Percentiles rank a stretch among this genome's conserved stretches.
Conservation (phyloP, 805 yeast species). For the Cyberlindnera japonica region DNA sequence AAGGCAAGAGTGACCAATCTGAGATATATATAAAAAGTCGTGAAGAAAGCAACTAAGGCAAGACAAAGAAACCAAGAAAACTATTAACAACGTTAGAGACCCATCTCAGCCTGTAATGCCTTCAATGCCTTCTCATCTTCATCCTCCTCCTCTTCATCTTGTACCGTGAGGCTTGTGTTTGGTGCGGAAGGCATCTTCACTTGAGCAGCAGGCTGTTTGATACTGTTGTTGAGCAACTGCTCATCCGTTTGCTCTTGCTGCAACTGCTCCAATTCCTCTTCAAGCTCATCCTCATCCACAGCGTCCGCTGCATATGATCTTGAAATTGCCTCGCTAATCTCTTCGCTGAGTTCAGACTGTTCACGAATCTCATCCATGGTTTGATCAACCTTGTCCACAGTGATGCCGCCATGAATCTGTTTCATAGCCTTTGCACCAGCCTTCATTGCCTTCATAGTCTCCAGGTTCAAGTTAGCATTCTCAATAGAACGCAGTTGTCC, state of each 20-base stretch:
- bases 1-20: too few species aligned
- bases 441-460: conserved; percentile 98
- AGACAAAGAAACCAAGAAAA: background rate
- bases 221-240: conserved; percentile 46
- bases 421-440: conserved; percentile 97
- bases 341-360: conserved; percentile 92
- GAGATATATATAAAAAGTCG: too few species aligned
- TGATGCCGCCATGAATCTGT: conserved; percentile 89
- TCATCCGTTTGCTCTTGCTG: conserved; percentile 77
- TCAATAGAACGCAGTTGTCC: conserved; percentile 88
- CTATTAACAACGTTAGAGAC: conserved; percentile 40
- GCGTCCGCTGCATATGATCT: conserved; percentile 82
- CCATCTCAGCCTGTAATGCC: conserved; percentile 85
- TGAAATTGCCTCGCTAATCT: conserved; percentile 92
- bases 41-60: background rate
- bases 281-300: conserved; percentile 87
- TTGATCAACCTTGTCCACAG: conserved; percentile 93
- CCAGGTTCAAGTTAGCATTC: conserved; percentile 91
- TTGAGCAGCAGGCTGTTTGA: conserved; percentile 17
- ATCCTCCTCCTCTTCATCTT: conserved; percentile 46
- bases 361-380: conserved; percentile 98
- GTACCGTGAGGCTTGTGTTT: conserved; percentile 29
- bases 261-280: conserved; percentile 85
- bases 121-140: conserved; percentile 81
- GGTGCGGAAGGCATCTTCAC: conserved; percentile 47